Evolutionary conservation across 352 stramenopile genomes (phyloP).

Genomic region (Paralagenidium karlingii): DNA sequence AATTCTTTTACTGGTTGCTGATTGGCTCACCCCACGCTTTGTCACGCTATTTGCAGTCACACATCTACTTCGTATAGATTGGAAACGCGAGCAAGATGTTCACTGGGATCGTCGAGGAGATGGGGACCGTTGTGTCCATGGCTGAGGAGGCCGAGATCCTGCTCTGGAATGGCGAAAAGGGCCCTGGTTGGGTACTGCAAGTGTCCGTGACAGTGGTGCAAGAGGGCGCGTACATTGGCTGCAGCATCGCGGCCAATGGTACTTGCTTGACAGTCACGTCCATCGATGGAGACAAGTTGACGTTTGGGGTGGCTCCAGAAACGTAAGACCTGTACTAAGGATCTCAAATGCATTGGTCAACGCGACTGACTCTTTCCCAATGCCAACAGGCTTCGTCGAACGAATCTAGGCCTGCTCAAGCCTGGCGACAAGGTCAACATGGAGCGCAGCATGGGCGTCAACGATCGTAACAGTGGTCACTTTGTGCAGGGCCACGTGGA

Average conservation of each 20-base stretch:
- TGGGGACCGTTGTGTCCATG: constrained; percentile 90
- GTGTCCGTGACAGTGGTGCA: constrained; percentile 69
- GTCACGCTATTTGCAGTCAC: too few relatives aligned
- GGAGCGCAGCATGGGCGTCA: constrained; percentile 79
- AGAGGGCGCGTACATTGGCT: constrained; percentile 83
- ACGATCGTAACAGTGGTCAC: constrained; percentile 94
- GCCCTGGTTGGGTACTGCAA: constrained; percentile 83
- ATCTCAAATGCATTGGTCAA: not conserved
- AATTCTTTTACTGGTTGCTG: too few relatives aligned
- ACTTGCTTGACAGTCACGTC: constrained; percentile 95
- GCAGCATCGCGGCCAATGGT: constrained; percentile 95
- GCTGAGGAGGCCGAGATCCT: constrained; percentile 84
- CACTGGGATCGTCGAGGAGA: constrained; percentile 98
- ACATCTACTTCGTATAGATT: too few relatives aligned
- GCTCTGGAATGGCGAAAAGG: constrained; percentile 92
- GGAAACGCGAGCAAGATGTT: constrained; percentile 84
- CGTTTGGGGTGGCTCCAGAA: constrained; percentile 93
- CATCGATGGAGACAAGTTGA: constrained; percentile 79
- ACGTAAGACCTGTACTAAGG: constrained; percentile 27
- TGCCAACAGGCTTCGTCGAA: constrained; percentile 82
- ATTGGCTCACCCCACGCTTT: too few relatives aligned
- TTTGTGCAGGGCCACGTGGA: constrained; percentile 99
- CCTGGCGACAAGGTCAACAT: constrained; percentile 91
- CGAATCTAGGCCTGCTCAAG: constrained; percentile 73
- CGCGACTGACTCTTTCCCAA: not conserved